These are phyloP conservation scores for Ambrosia artemisiifolia DNA, from an alignment of 129 eudicot species.

Conservation along the genomic window DNA sequence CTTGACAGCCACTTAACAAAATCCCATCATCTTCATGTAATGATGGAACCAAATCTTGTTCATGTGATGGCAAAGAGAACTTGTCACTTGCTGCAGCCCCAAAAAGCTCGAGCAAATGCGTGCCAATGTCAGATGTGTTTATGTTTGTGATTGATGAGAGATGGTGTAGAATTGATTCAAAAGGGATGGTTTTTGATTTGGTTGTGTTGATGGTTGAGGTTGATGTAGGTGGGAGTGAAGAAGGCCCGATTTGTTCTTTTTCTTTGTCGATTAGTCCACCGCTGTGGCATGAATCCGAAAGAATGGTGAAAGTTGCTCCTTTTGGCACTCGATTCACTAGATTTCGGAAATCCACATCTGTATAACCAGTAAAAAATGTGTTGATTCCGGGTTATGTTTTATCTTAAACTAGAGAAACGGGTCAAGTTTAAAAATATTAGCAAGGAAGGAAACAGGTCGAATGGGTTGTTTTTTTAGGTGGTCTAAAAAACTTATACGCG, in stretches of 20 bases:
- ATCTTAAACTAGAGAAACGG: neutral
- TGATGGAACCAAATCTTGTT: constrained; percentile 21
- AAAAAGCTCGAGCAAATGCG: constrained; percentile 61
- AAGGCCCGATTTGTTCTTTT: constrained; percentile 83
- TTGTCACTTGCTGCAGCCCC: constrained; percentile 56
- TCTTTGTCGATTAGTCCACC: constrained; percentile 94
- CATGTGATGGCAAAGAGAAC: constrained; percentile 31
- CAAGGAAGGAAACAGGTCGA: too few relatives aligned
- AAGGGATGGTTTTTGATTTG: constrained; percentile 56
- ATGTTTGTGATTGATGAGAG: constrained; percentile 49
- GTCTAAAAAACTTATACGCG: too few relatives aligned
- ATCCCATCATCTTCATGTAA: constrained; percentile 64
- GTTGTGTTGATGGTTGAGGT: neutral
- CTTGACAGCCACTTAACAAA: constrained; percentile 83
- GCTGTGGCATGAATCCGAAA: constrained; percentile 93
- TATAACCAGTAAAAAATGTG: neutral
- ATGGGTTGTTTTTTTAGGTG: too few relatives aligned
- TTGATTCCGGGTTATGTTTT: neutral
- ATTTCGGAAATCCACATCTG: constrained; percentile 74
- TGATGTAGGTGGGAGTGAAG: constrained; percentile 1
- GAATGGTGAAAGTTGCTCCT: constrained; percentile 70
- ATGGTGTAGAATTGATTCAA: constrained; percentile 43
- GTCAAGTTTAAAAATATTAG: too few relatives aligned
- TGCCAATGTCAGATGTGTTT: constrained; percentile 48
- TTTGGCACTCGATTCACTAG: constrained; percentile 68